Evolutionary conservation across 805 yeast genomes (phyloP), one percentile per base, ranked within the genome.

Genomic region (Saccharomyces eubayanus): DNA sequence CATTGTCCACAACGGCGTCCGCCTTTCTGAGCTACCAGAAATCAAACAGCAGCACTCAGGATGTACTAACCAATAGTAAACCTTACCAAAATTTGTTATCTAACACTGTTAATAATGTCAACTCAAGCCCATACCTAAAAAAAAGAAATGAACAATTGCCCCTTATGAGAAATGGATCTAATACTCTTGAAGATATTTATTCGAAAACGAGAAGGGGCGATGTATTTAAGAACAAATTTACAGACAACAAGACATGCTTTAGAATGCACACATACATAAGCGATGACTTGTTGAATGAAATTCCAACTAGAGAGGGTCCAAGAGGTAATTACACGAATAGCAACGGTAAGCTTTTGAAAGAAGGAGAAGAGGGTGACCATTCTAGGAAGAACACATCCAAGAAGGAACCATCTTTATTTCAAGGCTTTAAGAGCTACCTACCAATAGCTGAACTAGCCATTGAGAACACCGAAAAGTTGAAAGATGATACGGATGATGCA

Each of bases 351-450:
- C 27, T 47, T 30, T 14, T 21, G 14, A 29, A 31, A 5, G 48
- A 52, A 24, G 54, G 56, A 5, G 58, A 58, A 40, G 51, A 52
- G 31, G 62, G 57, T 9, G 58, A 54, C 36, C 40, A 51, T 30
- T 45, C 48, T 12, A 50, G 55, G 28, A 51, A 54, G 8, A 55
- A 57, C 30, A 50, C 53, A 12, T 40, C 48, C 6, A 63, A 48
- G 49, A 29, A 63, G 16, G 61, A 65, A 9, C 80, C 79, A 57
- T 80, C 89, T 2, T 68, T 86, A 24, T 84, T 78, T 61, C 91
- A 85, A 66, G 90, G 91, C 1, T 84, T 86, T 63, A 75, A 76
- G 60, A 87, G 89, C 3, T 72, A 80, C 0, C 64, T 77, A 36
- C 82, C 82, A 0, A 78, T 78, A 16, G 69, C 78, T n/a, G 72